Evolutionary conservation across 176 grass and related monocot genomes (phyloP).

Genomic region (Bonia amplexicaulis): DNA sequence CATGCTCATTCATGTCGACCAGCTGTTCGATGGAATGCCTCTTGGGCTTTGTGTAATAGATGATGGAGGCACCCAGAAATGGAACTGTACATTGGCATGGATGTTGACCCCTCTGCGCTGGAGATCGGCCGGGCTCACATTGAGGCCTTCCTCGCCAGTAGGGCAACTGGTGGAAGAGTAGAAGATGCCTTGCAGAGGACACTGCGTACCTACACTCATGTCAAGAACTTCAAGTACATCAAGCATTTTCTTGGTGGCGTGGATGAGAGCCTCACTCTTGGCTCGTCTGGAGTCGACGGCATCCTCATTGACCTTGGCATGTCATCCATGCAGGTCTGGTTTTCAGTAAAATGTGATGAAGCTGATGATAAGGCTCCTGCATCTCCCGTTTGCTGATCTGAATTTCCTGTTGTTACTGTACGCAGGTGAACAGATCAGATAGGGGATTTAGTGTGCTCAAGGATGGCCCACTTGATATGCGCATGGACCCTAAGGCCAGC

Average conservation of each 20-base stretch:
- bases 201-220: constrained; percentile 46
- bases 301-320: constrained; percentile 89
- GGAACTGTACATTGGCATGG: constrained; percentile 87
- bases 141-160: constrained; percentile 41
- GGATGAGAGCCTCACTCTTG: constrained; percentile 19
- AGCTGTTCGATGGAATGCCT: constrained; percentile 40
- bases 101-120: constrained; percentile 66
- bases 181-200: constrained; percentile 7
- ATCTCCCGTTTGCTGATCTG: neutral
- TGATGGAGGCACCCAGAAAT: constrained; percentile 92
- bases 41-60: constrained; percentile 35
- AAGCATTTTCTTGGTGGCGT: constrained; percentile 49
- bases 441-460: constrained; percentile 82
- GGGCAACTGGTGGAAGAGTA: neutral
- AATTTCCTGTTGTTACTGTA: neutral
- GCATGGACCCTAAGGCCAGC: constrained; percentile 87
- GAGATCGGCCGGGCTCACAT: constrained; percentile 49
- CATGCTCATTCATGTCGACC: neutral
- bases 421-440: constrained; percentile 54
- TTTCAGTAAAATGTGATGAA: neutral
- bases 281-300: constrained; percentile 46
- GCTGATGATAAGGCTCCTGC: neutral
- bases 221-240: constrained; percentile 90
- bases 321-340: constrained; percentile 82
- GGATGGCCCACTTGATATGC: constrained; percentile 91